Base-by-base conservation (phyloP, 768 basidiomycete species). In the Suillus alpinus region DNA sequence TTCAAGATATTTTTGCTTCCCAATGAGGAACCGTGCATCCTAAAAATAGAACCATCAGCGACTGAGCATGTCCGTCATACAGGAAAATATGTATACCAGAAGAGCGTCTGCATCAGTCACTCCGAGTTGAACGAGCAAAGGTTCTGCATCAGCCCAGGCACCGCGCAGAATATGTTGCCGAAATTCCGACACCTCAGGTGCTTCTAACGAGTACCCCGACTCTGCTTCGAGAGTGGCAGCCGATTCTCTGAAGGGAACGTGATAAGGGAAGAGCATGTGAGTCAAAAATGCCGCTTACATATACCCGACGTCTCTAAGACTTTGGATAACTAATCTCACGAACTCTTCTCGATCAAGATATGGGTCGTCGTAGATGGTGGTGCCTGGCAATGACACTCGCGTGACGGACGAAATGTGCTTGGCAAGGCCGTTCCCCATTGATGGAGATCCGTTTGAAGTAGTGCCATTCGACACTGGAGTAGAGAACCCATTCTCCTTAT, bases 1-100 rank as follows among this genome's bases (percentile, higher is more conserved):
- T 71, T 99, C 97, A 44, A 98, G 81, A 74, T 97, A 99, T 77
- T 97, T 95, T 83, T 99, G 97, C 75, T 91, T 89, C 62, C 87
- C 88, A 65, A 99, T 92, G 62, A 95, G 78, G 74, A 95, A 97
- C 62, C 80, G 86, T 23, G 91, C 89, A 67, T 91, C 87, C 89
- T 96, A 62, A 58, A 62, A 66, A 61, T 63, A 62, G 62, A 62
- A 51, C 60, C 41, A 60, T 73, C 62, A 71, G 67, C 62, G 57
- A 47, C 40, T 64, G 59, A 32, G 32, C 50, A 32, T 50, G 51
- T 44, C 40, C 62, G 46, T 23, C n/a, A 9, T 20, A 41, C 14
- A 64, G 50, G 57, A 44, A 31, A 29, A 74, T 81, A 69, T 74
- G 56, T 40, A 67, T 68, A 93, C 92, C 86, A 81, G 85, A 63